Percentiles rank a stretch among this genome's conserved stretches.
These are phyloP conservation scores for Lipomyces sp. DNA, from an alignment of 805 yeast species.

Conservation along the genomic window DNA sequence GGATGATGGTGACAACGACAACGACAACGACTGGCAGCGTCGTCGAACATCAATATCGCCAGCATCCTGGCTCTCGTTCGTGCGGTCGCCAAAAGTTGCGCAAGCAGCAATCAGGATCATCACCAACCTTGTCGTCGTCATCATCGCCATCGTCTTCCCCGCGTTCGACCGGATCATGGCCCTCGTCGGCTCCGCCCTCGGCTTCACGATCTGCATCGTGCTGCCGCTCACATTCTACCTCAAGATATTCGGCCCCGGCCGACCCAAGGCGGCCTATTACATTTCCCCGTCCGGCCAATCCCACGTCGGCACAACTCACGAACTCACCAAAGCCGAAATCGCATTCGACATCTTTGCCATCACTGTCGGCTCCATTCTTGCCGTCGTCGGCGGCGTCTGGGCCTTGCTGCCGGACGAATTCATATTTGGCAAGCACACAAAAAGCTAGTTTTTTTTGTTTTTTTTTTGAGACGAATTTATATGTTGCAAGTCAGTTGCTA, in stretches of 20 bases:
- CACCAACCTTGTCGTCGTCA: conserved; percentile 63
- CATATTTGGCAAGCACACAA: conserved; percentile 15
- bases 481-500: neutral
- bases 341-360: conserved; percentile 26
- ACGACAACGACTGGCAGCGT: neutral
- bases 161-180: conserved; percentile 83
- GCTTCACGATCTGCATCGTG: conserved; percentile 78
- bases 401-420: conserved; percentile 26
- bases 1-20: neutral
- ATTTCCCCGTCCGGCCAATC: conserved; percentile 21
- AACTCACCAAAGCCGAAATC: conserved; percentile 14
- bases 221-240: conserved; percentile 77
- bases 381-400: conserved; percentile 33
- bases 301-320: neutral
- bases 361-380: conserved; percentile 18
- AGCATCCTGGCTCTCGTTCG: neutral
- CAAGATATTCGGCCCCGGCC: conserved; percentile 51
- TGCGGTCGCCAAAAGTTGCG: conserved; percentile 14
- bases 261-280: conserved; percentile 10
- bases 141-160: conserved; percentile 68
- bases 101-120: conserved; percentile 47
- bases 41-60: neutral
- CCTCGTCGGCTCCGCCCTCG: conserved; percentile 77
- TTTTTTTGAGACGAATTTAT: too few relatives aligned
- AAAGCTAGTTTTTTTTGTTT: too few relatives aligned